phyloP scores from a whole-genome alignment of 305 asterid genomes.

The Rubia tinctorum region DNA sequence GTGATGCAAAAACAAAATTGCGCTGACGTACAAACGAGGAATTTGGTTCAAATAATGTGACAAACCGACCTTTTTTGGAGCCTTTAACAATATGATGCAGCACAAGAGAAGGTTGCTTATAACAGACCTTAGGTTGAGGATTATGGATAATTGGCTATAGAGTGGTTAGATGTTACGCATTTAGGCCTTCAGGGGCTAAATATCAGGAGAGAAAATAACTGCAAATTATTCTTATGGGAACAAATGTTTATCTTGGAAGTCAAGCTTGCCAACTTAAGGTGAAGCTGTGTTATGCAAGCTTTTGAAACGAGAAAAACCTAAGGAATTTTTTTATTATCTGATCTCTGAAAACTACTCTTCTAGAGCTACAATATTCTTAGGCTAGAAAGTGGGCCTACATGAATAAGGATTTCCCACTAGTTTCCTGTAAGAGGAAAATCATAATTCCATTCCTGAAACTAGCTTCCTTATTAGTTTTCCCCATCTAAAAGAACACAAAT shows the following conservation, averaged over 20 bases:
- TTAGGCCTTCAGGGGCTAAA: neutral
- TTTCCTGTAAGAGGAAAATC: neutral
- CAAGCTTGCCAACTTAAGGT: neutral
- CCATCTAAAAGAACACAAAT: neutral
- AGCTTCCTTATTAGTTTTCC: neutral
- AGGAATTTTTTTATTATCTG: neutral
- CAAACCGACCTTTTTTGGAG: neutral
- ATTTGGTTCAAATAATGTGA: neutral
- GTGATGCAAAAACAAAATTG: neutral
- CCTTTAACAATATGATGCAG: neutral
- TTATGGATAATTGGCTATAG: neutral
- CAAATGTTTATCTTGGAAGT: too few relatives aligned
- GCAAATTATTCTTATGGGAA: too few relatives aligned
- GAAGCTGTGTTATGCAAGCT: neutral
- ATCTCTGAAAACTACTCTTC: neutral
- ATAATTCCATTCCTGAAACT: neutral
- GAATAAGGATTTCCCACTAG: neutral
- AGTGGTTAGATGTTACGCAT: neutral
- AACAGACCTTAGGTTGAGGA: neutral
- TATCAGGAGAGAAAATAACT: too few relatives aligned
- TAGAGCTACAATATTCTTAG: neutral
- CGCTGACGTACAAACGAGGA: neutral
- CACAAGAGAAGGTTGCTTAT: neutral
- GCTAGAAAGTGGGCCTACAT: neutral
- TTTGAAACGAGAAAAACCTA: neutral